Evolutionary conservation across 352 stramenopile genomes (phyloP), one percentile per base, ranked within the genome.

Genomic region (Phytophthora brassicae): DNA sequence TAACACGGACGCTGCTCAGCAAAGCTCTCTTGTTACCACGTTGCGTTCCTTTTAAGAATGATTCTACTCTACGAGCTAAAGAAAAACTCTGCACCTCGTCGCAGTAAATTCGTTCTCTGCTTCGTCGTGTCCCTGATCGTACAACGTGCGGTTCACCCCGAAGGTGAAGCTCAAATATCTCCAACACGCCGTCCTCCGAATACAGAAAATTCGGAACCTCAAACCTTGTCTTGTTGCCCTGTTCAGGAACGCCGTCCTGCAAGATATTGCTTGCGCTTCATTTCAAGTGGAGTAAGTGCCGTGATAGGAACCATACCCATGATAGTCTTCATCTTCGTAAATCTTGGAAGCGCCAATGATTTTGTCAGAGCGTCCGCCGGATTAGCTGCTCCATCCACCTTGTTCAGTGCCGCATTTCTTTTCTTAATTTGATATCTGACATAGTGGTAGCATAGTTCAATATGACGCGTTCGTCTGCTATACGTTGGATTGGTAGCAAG

Each of bases 391-490:
- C 39, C 39, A 46, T 17, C 13, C n/a, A 46, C 39, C 17, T 28
- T 46, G 8, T 26, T n/a, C 39, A 46, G 11, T 14, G n/a, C 4
- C 7, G 29, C 39, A 16, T 46, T n/a, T 28, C 39, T 12, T 26
- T 26, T 53, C 23, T 53, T 53, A 2, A 41, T 14, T 41, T 53
- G 45, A 31, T 56, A 35, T 20, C 49, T 12, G n/a, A 47, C 49
- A 23, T 56, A 56, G 17, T 56, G 49, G 6, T 28, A 56, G 13
- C 23, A 22, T 6, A 56, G 23, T 14, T 47, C 36, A 24, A 47
- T 56, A 22, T 56, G 33, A 4, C 35, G 49, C 5, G 49, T 56
- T 3, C 49, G 49, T 47, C 49, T 47, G 36, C 49, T 56, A 16
- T 56, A 56, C 13, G 23, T 46, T 16, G 49, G 49, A 23, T 47